Evolutionary conservation across 2,329 filamentous ascomycete species (phyloP).

Genomic region (Sporothrix curviconia): DNA sequence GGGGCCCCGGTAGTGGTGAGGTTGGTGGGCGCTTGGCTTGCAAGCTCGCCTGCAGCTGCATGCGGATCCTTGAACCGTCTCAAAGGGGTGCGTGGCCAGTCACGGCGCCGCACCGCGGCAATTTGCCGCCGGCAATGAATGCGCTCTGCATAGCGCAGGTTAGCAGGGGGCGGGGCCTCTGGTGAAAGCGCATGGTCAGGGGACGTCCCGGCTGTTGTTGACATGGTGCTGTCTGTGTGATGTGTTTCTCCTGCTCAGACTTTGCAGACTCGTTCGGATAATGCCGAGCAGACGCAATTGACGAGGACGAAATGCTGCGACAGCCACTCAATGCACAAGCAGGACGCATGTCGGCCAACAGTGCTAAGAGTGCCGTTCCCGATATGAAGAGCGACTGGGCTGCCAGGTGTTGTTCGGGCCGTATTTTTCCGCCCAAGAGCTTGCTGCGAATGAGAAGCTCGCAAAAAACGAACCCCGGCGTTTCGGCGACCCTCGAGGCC

Average conservation of each 20-base stretch:
- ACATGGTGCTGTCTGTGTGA: conserved; percentile 13
- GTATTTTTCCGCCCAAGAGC: not conserved
- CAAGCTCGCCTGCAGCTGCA: conserved; percentile 95
- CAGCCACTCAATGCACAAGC: no score
- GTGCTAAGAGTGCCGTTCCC: no score
- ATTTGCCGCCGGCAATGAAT: conserved; percentile 94
- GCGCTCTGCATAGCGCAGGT: no score
- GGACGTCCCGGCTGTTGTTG: conserved; percentile 19
- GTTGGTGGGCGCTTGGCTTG: conserved; percentile 78
- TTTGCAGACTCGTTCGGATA: no score
- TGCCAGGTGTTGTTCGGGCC: not conserved
- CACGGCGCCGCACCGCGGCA: conserved; percentile 92
- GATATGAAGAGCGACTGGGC: not conserved
- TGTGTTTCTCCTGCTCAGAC: no score
- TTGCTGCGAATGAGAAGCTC: not conserved
- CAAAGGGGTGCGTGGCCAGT: conserved; percentile 96
- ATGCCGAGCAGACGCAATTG: no score
- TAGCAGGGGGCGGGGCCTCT: no score
- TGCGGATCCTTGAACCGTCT: conserved; percentile 97
- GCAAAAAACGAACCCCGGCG: not conserved
- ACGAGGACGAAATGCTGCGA: no score
- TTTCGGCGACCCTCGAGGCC: conserved; percentile 10
- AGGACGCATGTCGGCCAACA: no score
- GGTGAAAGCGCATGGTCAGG: no score
- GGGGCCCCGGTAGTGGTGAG: conserved; percentile 84